These are phyloP conservation scores for Yamadazyma takamatsuzukensis DNA, from an alignment of 805 yeast genomes.

Conservation along the genomic window DNA sequence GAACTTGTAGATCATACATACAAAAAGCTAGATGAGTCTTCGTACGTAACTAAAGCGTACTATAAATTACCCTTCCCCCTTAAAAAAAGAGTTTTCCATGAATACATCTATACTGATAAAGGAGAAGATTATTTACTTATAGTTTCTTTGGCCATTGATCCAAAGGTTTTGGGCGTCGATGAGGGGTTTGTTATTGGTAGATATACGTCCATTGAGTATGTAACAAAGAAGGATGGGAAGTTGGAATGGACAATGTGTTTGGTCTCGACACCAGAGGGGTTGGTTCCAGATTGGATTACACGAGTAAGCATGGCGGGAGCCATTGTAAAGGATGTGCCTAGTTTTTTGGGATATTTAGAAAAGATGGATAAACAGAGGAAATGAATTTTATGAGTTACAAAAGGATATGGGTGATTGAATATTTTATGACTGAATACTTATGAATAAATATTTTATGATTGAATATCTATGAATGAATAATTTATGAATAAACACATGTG, in stretches of 20 bases:
- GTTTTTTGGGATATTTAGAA: conserved; percentile 29
- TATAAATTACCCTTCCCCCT: conserved; percentile 37
- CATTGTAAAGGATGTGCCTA: conserved; percentile 39
- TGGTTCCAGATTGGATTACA: conserved; percentile 35
- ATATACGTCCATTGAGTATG: conserved; percentile 35
- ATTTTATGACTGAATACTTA: neutral
- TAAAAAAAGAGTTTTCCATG: conserved; percentile 32
- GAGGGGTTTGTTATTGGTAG: conserved; percentile 23
- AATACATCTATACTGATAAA: conserved; percentile 28
- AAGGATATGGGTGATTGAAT: too few relatives aligned
- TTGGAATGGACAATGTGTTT: conserved; percentile 39
- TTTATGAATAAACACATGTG: neutral
- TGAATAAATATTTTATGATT: too few relatives aligned
- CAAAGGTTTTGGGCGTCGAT: conserved; percentile 15
- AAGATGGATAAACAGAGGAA: too few relatives aligned
- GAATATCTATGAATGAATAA: neutral
- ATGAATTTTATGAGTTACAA: too few relatives aligned
- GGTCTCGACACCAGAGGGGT: conserved; percentile 36
- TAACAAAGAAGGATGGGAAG: conserved; percentile 18
- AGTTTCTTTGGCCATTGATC: conserved; percentile 30
- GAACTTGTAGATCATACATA: conserved; percentile 25
- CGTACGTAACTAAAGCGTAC: conserved; percentile 29
- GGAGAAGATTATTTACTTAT: conserved; percentile 23
- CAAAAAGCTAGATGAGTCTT: conserved; percentile 13
- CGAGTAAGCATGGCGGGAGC: conserved; percentile 27